Conservation (phyloP, 805 yeast genomes). For the Ogataea ganodermae region DNA sequence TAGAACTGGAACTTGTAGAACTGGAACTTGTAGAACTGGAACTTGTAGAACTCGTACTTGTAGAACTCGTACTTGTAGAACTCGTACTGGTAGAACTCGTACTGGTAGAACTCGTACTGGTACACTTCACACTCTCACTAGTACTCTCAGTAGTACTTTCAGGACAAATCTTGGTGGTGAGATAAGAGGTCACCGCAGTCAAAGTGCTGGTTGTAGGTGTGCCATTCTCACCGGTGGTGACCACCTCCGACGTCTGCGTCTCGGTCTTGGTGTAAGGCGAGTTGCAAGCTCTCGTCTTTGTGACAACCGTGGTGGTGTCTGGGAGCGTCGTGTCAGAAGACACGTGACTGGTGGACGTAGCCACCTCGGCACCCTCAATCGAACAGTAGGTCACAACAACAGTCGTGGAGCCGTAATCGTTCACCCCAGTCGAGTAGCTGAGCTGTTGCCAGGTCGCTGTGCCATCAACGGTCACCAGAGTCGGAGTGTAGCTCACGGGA, state of each 20-base stretch:
- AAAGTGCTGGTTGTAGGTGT: constrained; percentile 4
- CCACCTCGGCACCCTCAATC: constrained; percentile 19
- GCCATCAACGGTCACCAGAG: constrained; percentile 23
- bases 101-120: constrained; percentile 1
- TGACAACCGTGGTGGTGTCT: constrained; percentile 6
- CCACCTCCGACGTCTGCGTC: constrained; percentile 7
- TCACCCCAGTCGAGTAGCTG: constrained; percentile 19
- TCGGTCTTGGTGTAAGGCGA: constrained; percentile 19
- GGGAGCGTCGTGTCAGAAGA: constrained; percentile 13
- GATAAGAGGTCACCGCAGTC: constrained; percentile 6
- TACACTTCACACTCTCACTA: too few relatives aligned
- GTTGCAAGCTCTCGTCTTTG: constrained; percentile 20
- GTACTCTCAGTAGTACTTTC: too few relatives aligned
- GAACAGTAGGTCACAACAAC: constrained; percentile 29
- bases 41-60: background rate
- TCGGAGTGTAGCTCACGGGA: constrained; percentile 20
- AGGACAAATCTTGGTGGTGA: constrained; percentile 11
- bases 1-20: constrained; percentile 3
- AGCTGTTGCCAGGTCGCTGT: constrained; percentile 23
- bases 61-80: background rate
- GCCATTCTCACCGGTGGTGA: constrained; percentile 10
- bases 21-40: constrained; percentile 3
- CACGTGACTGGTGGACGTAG: constrained; percentile 9
- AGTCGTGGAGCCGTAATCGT: constrained; percentile 21
- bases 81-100: constrained; percentile 6